These are phyloP conservation scores for Lecanosticta acicola DNA, from an alignment of 2,329 filamentous ascomycete species.

Conservation along the genomic window DNA sequence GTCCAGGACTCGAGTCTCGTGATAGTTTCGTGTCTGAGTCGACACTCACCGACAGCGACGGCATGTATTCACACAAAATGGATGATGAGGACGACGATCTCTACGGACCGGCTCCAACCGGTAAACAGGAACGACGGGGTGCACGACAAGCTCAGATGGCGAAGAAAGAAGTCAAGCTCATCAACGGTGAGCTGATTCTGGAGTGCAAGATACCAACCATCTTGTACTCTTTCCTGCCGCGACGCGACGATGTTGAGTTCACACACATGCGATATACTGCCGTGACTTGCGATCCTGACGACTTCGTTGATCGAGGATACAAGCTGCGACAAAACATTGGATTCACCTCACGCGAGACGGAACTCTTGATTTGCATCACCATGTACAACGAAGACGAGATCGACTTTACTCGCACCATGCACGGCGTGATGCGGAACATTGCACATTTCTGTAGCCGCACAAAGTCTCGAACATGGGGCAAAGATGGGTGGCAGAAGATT, in stretches of 20 bases:
- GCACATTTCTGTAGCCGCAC: conserved; percentile 90
- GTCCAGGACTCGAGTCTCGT: conserved; percentile 56
- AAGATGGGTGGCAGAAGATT: conserved; percentile 97
- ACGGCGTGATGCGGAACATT: conserved; percentile 97
- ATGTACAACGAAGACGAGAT: conserved; percentile 99
- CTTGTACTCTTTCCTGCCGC: conserved; percentile 90
- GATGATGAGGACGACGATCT: conserved; percentile 55
- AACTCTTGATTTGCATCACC: conserved; percentile 92
- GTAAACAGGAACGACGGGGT: conserved; percentile 80
- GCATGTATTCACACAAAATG: conserved; percentile 50
- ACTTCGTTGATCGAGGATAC: conserved; percentile 83
- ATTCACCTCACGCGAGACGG: conserved; percentile 76
- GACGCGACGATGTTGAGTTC: conserved; percentile 89
- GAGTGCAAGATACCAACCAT: conserved; percentile 99
- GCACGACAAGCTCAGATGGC: conserved; percentile 81
- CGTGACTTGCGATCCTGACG: conserved; percentile 95
- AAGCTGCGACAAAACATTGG: conserved; percentile 89
- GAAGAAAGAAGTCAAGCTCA: conserved; percentile 88
- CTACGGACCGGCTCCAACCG: conserved; percentile 81
- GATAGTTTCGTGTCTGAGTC: conserved; percentile 58
- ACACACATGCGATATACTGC: conserved; percentile 99
- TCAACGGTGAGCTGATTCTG: conserved; percentile 94
- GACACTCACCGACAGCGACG: conserved; percentile 54
- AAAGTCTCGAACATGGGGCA: conserved; percentile 93
- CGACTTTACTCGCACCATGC: conserved; percentile 94